A percentile compares a stretch with the other conserved stretches of the same genome.
phyloP scores from a whole-genome alignment of 306 rosid genomes.

The Pyrus pyrifolia region DNA sequence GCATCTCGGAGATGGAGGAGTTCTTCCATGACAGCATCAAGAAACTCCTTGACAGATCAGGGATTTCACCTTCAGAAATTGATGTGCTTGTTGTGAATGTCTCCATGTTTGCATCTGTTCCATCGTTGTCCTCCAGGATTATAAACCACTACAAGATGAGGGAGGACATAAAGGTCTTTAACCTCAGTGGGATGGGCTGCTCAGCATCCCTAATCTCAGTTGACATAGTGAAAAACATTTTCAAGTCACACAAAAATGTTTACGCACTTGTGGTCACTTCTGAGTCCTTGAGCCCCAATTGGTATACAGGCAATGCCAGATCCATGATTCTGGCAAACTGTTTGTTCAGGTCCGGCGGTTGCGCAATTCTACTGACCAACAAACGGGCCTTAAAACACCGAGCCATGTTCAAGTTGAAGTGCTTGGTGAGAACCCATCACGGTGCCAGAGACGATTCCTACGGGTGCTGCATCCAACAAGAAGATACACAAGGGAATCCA shows the following conservation, averaged over 20 bases:
- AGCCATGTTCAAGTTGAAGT: constrained; percentile 45
- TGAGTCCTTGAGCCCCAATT: constrained; percentile 71
- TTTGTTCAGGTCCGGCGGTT: constrained; percentile 67
- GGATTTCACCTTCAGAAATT: constrained; percentile 49
- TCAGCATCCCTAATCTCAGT: constrained; percentile 72
- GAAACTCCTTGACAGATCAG: constrained; percentile 40
- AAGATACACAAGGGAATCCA: constrained; percentile 49
- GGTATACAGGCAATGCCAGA: constrained; percentile 74
- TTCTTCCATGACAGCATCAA: constrained; percentile 52
- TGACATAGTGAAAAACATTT: constrained; percentile 41
- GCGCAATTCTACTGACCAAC: constrained; percentile 62
- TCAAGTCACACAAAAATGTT: constrained; percentile 49
- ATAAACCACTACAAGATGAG: constrained; percentile 64
- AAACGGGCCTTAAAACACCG: constrained; percentile 35
- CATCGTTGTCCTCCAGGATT: constrained; percentile 58
- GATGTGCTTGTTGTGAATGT: constrained; percentile 82
- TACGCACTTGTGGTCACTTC: constrained; percentile 73
- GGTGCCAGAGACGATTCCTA: constrained; percentile 70
- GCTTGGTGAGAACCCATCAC: constrained; percentile 69
- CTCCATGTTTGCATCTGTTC: constrained; percentile 51
- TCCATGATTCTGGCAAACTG: constrained; percentile 81
- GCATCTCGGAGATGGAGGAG: constrained; percentile 62
- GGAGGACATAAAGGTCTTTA: constrained; percentile 61
- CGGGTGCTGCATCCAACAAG: constrained; percentile 62
- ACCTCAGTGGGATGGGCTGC: constrained; percentile 92